These are phyloP conservation scores for Blastocystis sp. DNA, from an alignment of 352 stramenopile genomes.

Conservation along the genomic window DNA sequence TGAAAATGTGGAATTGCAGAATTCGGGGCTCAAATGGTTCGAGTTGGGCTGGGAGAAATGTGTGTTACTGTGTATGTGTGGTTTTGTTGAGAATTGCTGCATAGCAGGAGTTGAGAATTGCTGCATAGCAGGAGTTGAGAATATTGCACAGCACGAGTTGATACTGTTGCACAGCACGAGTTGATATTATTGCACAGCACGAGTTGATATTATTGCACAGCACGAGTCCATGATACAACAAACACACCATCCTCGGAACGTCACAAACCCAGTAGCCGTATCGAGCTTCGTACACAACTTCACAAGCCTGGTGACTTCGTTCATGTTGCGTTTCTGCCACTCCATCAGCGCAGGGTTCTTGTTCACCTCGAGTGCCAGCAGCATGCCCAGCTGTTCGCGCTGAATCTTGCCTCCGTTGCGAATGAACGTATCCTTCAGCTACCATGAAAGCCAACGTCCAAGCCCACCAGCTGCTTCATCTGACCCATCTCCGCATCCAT, in stretches of 20 bases:
- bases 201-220: too few relatives aligned
- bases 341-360: not conserved
- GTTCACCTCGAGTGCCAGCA: not conserved
- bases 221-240: too few relatives aligned
- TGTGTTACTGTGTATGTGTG: too few relatives aligned
- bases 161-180: too few relatives aligned
- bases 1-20: not conserved
- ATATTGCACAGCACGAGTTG: too few relatives aligned
- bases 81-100: too few relatives aligned
- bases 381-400: not conserved
- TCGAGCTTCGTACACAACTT: not conserved
- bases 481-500: not conserved
- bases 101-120: too few relatives aligned
- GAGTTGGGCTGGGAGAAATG: too few relatives aligned
- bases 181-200: too few relatives aligned
- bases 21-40: not conserved
- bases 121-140: too few relatives aligned
- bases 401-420: slow-evolving; percentile 44
- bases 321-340: slow-evolving; percentile 7
- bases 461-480: not conserved
- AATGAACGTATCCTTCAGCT: slow-evolving; percentile 10
- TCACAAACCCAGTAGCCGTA: not conserved
- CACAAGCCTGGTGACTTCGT: not conserved
- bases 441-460: not conserved
- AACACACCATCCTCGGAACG: slow-evolving; percentile 48